Percentiles rank a stretch among this genome's conserved stretches.
Conservation (phyloP, 176 grass and related monocot genomes). For the Bromus sterilis region DNA sequence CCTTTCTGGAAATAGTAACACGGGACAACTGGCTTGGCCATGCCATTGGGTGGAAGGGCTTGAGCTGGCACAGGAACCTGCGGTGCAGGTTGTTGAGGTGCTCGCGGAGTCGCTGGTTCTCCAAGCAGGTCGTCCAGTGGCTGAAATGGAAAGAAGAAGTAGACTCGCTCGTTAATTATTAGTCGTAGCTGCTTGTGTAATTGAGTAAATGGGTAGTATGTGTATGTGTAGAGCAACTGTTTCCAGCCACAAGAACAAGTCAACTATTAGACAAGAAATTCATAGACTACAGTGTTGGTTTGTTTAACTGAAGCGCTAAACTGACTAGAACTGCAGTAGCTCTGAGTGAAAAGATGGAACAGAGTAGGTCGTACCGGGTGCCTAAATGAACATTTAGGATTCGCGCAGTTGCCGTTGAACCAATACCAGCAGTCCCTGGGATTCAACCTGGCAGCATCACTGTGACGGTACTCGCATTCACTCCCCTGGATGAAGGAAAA, state of each 20-base stretch:
- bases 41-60: constrained; percentile 18
- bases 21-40: constrained; percentile 30
- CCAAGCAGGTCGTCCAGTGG: constrained; percentile 34
- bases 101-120: constrained; percentile 11
- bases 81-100: constrained; percentile 16
- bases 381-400: constrained; percentile 61
- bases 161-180: not conserved
- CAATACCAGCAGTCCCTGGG: constrained; percentile 73
- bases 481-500: constrained; percentile 35
- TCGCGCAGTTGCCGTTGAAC: constrained; percentile 57
- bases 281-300: not conserved
- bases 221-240: not conserved
- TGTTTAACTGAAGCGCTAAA: not conserved
- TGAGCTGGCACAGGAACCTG: constrained; percentile 22
- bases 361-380: constrained; percentile 39
- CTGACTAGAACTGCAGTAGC: not conserved
- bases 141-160: constrained; percentile 31
- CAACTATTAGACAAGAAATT: not conserved
- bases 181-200: not conserved
- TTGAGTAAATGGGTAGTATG: not conserved
- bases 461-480: constrained; percentile 60
- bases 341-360: not conserved
- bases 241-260: not conserved
- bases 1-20: constrained; percentile 68
- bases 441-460: constrained; percentile 59